Conservation (phyloP, 1,139 yeast genomes). For the Pichia sp. region DNA sequence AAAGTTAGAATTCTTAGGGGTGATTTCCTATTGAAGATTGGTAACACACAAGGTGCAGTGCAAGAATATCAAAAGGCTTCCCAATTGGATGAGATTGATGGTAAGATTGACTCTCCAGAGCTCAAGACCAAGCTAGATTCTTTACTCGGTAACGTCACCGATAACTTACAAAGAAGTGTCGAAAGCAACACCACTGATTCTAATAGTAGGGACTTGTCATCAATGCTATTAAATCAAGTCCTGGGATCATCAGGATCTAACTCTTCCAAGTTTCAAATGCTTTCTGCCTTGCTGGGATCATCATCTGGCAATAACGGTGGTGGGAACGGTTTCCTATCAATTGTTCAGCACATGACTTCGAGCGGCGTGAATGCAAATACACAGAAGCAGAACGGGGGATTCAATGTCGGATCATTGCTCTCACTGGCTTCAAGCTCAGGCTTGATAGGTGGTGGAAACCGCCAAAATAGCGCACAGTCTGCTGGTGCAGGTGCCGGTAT, state of each 20-base stretch:
- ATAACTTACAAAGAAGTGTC: constrained; percentile 18
- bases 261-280: constrained; percentile 20
- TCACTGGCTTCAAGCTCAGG: constrained; percentile 14
- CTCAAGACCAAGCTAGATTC: constrained; percentile 21
- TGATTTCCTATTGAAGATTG: constrained; percentile 20
- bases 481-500: constrained; percentile 3
- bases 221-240: constrained; percentile 22
- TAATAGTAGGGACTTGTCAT: constrained; percentile 25
- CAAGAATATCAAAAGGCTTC: constrained; percentile 24
- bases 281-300: constrained; percentile 19
- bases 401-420: constrained; percentile 20
- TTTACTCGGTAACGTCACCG: constrained; percentile 18
- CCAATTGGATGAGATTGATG: constrained; percentile 25
- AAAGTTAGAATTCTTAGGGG: constrained; percentile 23
- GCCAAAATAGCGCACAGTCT: constrained; percentile 1
- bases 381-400: constrained; percentile 22
- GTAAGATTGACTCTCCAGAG: constrained; percentile 25
- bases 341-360: constrained; percentile 20
- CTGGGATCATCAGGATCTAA: constrained; percentile 19
- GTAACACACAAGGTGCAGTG: constrained; percentile 20
- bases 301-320: constrained; percentile 8
- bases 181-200: constrained; percentile 15
- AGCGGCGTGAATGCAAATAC: constrained; percentile 21
- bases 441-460: constrained; percentile 11
- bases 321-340: constrained; percentile 17